phyloP scores from a whole-genome alignment of 192 early-diverging fungal genomes.

The Backusella tarrabulga region DNA sequence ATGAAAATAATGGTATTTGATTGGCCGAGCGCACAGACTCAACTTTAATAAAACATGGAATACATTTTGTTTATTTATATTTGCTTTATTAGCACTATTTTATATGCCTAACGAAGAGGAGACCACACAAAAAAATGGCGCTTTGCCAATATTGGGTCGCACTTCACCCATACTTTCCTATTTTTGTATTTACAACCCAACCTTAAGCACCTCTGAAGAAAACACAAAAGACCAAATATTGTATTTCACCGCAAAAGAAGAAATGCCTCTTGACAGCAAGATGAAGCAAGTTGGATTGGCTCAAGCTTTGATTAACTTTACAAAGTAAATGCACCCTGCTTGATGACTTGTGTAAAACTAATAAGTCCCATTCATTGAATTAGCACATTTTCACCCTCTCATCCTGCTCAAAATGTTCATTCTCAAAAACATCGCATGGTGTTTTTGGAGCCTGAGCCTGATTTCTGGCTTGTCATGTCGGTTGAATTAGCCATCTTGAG shows the following conservation, averaged over 20 bases:
- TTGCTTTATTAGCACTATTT: neutral
- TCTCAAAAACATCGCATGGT: conserved; percentile 58
- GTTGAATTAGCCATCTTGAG: conserved; percentile 29
- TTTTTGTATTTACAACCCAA: conserved; percentile 76
- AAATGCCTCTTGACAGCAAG: conserved; percentile 67
- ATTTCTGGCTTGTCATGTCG: conserved; percentile 61
- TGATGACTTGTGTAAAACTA: neutral
- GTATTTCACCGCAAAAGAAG: conserved; percentile 66
- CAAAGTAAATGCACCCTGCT: conserved; percentile 36
- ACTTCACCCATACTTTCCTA: conserved; percentile 59
- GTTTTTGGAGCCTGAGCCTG: conserved; percentile 55
- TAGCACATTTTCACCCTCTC: conserved; percentile 51
- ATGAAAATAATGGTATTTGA: neutral
- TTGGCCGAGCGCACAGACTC: neutral
- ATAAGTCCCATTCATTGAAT: neutral
- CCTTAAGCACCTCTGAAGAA: conserved; percentile 64
- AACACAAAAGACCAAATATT: conserved; percentile 73
- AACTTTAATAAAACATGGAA: neutral
- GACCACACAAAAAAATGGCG: neutral
- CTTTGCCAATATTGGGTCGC: conserved; percentile 14
- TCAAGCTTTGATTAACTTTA: conserved; percentile 69
- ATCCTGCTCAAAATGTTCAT: conserved; percentile 57
- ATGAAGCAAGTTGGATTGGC: conserved; percentile 76
- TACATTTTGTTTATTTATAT: neutral
- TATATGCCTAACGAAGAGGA: neutral